Conservation (phyloP, 2,329 filamentous ascomycete species). For the Xylariaceae sp. region DNA sequence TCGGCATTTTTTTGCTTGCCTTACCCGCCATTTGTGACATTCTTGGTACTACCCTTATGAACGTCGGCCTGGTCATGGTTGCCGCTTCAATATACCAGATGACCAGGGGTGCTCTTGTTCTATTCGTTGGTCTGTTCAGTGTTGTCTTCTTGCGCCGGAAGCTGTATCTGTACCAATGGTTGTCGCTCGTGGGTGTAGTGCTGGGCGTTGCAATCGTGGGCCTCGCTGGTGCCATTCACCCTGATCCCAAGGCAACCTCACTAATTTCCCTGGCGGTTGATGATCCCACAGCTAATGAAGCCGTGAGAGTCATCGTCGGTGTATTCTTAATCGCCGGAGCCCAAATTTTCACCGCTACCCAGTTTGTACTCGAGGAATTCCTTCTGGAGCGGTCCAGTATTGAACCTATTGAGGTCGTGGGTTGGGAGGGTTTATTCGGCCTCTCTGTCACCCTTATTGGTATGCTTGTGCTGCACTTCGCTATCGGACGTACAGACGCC, state of each 20-base stretch:
- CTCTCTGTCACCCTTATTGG: conserved; percentile 72
- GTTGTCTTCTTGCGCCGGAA: conserved; percentile 81
- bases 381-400: conserved; percentile 64
- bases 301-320: conserved; percentile 70
- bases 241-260: conserved; percentile 48
- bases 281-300: conserved; percentile 40
- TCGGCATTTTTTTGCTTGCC: conserved; percentile 69
- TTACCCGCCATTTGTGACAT: conserved; percentile 92
- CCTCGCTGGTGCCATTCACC: conserved; percentile 77
- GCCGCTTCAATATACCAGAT: conserved; percentile 98
- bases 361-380: conserved; percentile 94
- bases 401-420: conserved; percentile 85
- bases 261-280: conserved; percentile 31
- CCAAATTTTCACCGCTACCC: conserved; percentile 93
- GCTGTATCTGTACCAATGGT: conserved; percentile 86
- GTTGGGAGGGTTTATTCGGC: conserved; percentile 94
- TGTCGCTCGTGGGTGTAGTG: conserved; percentile 81
- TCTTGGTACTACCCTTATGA: conserved; percentile 93
- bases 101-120: conserved; percentile 88
- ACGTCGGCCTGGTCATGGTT: conserved; percentile 87
- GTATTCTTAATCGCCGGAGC: conserved; percentile 88
- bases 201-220: conserved; percentile 85
- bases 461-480: conserved; percentile 76
- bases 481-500: conserved; percentile 68
- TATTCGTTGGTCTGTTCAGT: conserved; percentile 94